A percentile compares a stretch with the other conserved stretches of the same genome.
phyloP scores from a whole-genome alignment of 805 yeast genomes.

The Jamesozyma gamospora region DNA sequence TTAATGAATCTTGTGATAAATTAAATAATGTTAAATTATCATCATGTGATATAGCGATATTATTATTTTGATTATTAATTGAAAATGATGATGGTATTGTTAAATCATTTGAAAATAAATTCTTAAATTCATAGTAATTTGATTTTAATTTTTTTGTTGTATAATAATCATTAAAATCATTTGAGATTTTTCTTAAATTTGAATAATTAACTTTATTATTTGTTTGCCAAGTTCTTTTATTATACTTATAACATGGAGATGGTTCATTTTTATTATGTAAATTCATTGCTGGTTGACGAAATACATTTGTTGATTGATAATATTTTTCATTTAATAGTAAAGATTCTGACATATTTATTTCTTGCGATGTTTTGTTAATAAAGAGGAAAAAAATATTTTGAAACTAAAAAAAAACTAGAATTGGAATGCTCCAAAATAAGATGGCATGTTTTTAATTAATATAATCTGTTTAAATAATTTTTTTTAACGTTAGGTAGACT shows the following conservation, averaged over 20 bases:
- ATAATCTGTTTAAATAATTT: too few species aligned
- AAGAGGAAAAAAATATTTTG: too few species aligned
- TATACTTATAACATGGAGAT: slow-evolving; percentile 2
- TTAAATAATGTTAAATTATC: slow-evolving; percentile 16
- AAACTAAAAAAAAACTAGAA: too few species aligned
- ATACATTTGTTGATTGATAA: slow-evolving; percentile 20
- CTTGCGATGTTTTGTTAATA: too few species aligned
- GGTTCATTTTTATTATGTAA: slow-evolving; percentile 10
- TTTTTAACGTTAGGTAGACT: too few species aligned
- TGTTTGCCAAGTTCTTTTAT: slow-evolving; percentile 18
- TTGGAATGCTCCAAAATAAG: too few species aligned
- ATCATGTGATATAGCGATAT: slow-evolving; percentile 13
- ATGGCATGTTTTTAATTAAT: too few species aligned
- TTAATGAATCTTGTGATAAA: slow-evolving; percentile 6
- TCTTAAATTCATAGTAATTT: slow-evolving; percentile 16
- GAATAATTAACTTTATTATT: slow-evolving; percentile 15
- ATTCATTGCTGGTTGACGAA: slow-evolving; percentile 21
- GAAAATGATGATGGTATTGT: slow-evolving; percentile 3
- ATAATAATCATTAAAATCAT: slow-evolving; percentile 23
- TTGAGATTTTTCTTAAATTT: slow-evolving; percentile 19
- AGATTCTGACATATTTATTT: too few species aligned
- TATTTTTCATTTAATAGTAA: slow-evolving; percentile 2
- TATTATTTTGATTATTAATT: slow-evolving; percentile 8
- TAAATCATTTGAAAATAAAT: background rate
- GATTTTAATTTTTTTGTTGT: slow-evolving; percentile 20